Base-by-base conservation (phyloP, 768 basidiomycete genomes). In the Mycena alexandri region DNA sequence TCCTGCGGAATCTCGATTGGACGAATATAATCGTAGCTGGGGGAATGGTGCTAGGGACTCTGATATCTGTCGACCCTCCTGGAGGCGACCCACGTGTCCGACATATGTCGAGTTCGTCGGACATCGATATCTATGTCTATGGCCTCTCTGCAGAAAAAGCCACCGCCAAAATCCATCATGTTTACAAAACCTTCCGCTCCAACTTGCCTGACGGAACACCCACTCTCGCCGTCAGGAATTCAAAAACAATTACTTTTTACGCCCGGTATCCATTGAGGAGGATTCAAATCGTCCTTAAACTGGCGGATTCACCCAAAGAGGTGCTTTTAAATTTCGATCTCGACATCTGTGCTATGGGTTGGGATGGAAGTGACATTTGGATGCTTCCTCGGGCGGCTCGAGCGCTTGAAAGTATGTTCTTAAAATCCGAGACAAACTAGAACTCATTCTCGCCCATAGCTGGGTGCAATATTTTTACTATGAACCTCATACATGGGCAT, bases 171-270 rank as follows among this genome's bases (percentile, higher is more conserved):
- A 41, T 61, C 33, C 47, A 36, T 16, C 34, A 33, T 13, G 22
- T 61, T 10, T 61, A n/a, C 36, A 19, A 10, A 5, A 61, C 59
- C 17, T 38, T 50, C 13, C 46, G 36, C 21, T 5, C 5, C 10
- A 61, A 61, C 34, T 24, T 51, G 9, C 47, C 47, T 1, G 1
- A 17, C 5, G 25, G 33, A 0, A 21, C 34, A 0, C 46, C 46
- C 4, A 21, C 56, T 7, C 21, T 65, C 19, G 56, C 44, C n/a
- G 63, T 65, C 1, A 46, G 63, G n/a, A 65, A 58, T 36, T 65
- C 55, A 1, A 55, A 41, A 16, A 58, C 63, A 3, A 48, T 65
- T n/a, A 65, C 63, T 3, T 58, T 65, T 33, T 65, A 65, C 29
- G 11, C 63, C 22, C 46, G 17, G 2, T 65, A 42, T 8, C 63